Evolutionary conservation across 2,329 filamentous ascomycete species (phyloP).

Genomic region (Talaromyces sp.): DNA sequence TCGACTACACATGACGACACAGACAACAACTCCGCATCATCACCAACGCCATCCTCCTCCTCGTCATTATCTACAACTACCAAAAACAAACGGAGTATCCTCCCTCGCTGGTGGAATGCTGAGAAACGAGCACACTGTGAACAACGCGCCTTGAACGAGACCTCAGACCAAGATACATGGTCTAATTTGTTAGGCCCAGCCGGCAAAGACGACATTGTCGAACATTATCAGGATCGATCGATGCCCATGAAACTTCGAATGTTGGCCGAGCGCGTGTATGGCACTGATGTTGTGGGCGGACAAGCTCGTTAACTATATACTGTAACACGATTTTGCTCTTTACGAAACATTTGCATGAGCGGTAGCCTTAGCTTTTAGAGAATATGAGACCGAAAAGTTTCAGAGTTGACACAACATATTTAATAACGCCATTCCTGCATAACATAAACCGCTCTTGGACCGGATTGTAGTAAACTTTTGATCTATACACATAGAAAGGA

Average conservation of each 20-base stretch:
- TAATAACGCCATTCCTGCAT: slow-evolving; percentile 1
- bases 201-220: slow-evolving; percentile 37
- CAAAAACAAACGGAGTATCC: slow-evolving; percentile 23
- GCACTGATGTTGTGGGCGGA: slow-evolving; percentile 21
- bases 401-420: not conserved
- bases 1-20: slow-evolving; percentile 5
- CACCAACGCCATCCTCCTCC: slow-evolving; percentile 6
- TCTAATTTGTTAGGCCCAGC: slow-evolving; percentile 27
- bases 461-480: not conserved
- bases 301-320: not conserved
- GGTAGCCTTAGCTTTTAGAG: not conserved
- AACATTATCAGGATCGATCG: slow-evolving; percentile 42
- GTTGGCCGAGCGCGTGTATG: slow-evolving; percentile 44
- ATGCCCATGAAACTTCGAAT: slow-evolving; percentile 53
- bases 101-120: slow-evolving; percentile 47
- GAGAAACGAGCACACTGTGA: slow-evolving; percentile 41
- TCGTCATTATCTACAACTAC: not conserved
- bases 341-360: not conserved
- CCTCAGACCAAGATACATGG: slow-evolving; percentile 23
- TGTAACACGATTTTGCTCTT: not conserved
- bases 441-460: not conserved
- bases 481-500: not conserved
- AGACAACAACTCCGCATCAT: slow-evolving; percentile 6
- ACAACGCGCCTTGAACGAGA: slow-evolving; percentile 28
- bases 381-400: not conserved